phyloP scores from a whole-genome alignment of 148 eudicot species.

The Amaranthus cruentus region DNA sequence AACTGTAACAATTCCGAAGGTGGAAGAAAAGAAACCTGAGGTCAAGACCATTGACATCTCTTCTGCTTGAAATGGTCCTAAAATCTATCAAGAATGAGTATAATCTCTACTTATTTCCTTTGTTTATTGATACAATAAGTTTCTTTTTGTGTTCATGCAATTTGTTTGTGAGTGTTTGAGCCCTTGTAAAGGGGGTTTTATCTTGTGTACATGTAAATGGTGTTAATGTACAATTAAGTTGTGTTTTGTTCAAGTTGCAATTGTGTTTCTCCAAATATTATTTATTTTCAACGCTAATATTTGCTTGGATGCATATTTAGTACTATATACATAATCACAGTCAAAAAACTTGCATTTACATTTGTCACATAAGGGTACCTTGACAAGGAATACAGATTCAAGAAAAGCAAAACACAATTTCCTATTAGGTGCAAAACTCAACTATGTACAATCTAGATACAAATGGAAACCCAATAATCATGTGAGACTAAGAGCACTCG shows the following conservation, averaged over 20 bases:
- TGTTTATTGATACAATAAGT: background rate
- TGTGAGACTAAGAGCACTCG: no score
- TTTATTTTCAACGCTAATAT: no score
- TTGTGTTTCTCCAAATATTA: no score
- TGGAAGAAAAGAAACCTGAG: slow-evolving; percentile 43
- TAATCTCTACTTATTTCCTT: background rate
- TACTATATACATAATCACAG: background rate
- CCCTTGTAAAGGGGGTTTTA: background rate
- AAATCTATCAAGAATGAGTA: background rate
- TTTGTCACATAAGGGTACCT: no score
- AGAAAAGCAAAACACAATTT: background rate
- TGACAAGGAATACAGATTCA: background rate
- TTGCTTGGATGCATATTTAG: background rate
- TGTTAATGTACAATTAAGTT: slow-evolving; percentile 11
- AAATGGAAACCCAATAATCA: background rate
- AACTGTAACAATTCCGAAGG: slow-evolving; percentile 51
- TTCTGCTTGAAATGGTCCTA: slow-evolving; percentile 16
- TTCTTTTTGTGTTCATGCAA: background rate
- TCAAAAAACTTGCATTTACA: background rate
- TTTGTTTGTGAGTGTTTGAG: background rate
- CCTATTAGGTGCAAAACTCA: background rate
- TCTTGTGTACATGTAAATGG: background rate
- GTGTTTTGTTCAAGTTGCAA: background rate
- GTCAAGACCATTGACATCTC: slow-evolving; percentile 37
- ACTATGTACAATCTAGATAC: background rate